Evolutionary conservation across 139 green algal species (phyloP).

Genomic region (Chlorella vulgaris): DNA sequence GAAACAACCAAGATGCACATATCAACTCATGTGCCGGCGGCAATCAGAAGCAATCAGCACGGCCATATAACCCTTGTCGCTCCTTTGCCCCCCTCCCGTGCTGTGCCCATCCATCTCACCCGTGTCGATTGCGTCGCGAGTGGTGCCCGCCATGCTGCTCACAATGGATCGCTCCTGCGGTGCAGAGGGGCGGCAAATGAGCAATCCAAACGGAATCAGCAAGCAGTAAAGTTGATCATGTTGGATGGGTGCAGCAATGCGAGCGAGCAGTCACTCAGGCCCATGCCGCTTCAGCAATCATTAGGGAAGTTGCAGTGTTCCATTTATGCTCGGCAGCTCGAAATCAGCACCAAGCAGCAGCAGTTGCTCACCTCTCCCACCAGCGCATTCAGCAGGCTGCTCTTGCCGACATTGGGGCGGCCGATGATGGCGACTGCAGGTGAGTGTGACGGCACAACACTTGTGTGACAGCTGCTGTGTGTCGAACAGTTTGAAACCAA

Average conservation of each 20-base stretch:
- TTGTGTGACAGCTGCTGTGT: background rate
- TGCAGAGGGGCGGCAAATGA: background rate
- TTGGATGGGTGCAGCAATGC: background rate
- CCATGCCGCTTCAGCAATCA: too few species aligned
- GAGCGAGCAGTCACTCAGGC: background rate
- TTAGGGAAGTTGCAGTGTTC: too few species aligned
- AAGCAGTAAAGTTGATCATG: background rate
- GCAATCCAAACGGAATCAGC: background rate
- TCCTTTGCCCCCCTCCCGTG: too few species aligned
- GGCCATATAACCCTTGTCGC: too few species aligned
- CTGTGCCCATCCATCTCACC: background rate
- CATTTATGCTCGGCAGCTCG: too few species aligned
- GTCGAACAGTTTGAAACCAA: background rate
- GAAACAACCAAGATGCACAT: too few species aligned
- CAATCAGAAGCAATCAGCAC: too few species aligned
- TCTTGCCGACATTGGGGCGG: slow-evolving; percentile 96
- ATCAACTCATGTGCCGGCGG: too few species aligned
- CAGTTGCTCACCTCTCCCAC: slow-evolving; percentile 49
- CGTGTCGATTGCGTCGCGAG: slow-evolving; percentile 94
- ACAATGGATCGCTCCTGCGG: slow-evolving; percentile 89
- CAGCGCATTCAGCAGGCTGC: slow-evolving; percentile 91
- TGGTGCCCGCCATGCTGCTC: slow-evolving; percentile 92
- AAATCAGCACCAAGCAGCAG: too few species aligned
- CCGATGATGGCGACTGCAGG: slow-evolving; percentile 90
- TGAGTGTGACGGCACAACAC: background rate